Base-by-base conservation (phyloP, 768 basidiomycete genomes). In the Coprinopsis strossmayeri region DNA sequence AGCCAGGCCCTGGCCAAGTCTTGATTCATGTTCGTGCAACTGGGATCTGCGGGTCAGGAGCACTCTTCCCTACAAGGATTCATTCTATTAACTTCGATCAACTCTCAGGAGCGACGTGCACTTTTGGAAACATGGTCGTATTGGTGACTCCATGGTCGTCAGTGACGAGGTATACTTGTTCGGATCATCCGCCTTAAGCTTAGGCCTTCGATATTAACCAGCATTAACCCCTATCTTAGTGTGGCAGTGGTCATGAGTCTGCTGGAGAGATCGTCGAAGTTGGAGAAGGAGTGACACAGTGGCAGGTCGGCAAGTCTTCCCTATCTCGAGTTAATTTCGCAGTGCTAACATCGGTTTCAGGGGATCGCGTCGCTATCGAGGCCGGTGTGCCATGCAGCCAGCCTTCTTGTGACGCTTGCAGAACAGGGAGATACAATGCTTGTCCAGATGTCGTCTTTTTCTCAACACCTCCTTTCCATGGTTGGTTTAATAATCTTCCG, bases 121-220 rank as follows among this genome's bases (percentile, higher is more conserved):
- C 59, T 84, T 84, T 61, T 85, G 82, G 82, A 72, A 82, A 53
- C 80, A 84, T 60, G 82, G 82, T 4, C 67, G 79, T 34, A 73
- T 84, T 45, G 83, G 83, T 7, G 79, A 82, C 55, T 80, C 79
- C 0, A 84, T 84, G 82, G 67, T 84, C 20, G 82, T 84, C 24
- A 79, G 76, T 12, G 82, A 82, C 51, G 82, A 84, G 65, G 81
- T 78, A 49, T 52, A 15, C n/a, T n/a, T 15, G 37, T 15, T 21
- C 17, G 7, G 17, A 5, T 17, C 9, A 15, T 21, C 17, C 9
- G 37, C 5, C 17, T 38, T 7, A 18, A 38, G 7, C 37, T 38
- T 38, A 21, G 5, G 32, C n/a, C n/a, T n/a, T n/a, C n/a, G n/a
- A n/a, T n/a, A n/a, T n/a, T n/a, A n/a, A n/a, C n/a, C n/a, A n/a